phyloP scores from a whole-genome alignment of 306 rosid species.

The Corylus heterophylla region DNA sequence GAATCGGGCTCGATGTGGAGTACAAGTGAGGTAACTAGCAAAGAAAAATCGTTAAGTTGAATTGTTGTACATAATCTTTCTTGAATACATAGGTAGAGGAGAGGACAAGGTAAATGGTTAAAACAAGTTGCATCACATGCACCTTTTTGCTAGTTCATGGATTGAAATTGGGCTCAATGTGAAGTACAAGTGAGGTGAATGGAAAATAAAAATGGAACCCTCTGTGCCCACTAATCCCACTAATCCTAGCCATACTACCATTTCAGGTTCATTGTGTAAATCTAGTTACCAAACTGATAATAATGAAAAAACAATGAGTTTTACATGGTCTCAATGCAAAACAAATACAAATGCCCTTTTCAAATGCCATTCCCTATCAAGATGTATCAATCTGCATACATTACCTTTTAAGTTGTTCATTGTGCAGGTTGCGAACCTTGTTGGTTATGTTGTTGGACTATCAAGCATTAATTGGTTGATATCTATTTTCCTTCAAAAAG shows the following conservation, averaged over 20 bases:
- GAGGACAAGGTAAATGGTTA: too few relatives aligned
- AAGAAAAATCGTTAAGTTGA: background rate
- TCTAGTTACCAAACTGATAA: background rate
- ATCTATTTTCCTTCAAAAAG: slow-evolving; percentile 65
- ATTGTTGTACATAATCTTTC: background rate
- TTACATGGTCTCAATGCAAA: background rate
- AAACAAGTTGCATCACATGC: too few relatives aligned
- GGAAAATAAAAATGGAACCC: background rate
- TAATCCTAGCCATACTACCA: background rate
- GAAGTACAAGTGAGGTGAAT: background rate
- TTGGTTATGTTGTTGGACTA: slow-evolving; percentile 91
- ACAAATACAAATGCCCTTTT: background rate
- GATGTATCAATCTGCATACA: background rate
- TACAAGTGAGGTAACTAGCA: background rate
- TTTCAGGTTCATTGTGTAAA: background rate
- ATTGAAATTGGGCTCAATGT: background rate
- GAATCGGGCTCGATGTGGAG: background rate
- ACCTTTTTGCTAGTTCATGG: background rate
- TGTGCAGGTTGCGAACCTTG: slow-evolving; percentile 84
- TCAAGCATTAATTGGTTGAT: slow-evolving; percentile 71
- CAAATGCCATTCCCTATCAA: background rate
- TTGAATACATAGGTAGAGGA: too few relatives aligned
- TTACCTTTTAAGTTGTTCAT: slow-evolving; percentile 8
- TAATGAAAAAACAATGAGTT: background rate
- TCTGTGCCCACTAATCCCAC: background rate